Evolutionary conservation across 257 asterid genomes (phyloP).

Genomic region (Solanum appendiculatum): DNA sequence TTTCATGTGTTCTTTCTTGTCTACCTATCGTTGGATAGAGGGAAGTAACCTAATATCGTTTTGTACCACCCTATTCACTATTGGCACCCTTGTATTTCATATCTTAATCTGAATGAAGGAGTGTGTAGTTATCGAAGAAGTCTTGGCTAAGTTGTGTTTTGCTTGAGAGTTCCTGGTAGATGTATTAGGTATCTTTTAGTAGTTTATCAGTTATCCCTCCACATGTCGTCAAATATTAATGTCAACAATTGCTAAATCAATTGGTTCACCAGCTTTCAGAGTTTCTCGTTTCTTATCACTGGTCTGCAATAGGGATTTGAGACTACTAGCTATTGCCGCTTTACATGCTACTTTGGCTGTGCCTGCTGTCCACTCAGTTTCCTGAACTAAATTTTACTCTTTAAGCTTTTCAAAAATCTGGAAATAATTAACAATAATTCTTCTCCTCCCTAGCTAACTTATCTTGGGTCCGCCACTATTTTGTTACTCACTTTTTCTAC

Average conservation of each 20-base stretch:
- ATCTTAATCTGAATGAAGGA: neutral
- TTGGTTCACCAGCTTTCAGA: neutral
- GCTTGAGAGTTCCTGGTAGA: neutral
- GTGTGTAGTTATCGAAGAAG: neutral
- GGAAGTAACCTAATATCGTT: neutral
- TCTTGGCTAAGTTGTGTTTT: neutral
- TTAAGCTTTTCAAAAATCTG: neutral
- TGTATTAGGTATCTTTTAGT: neutral
- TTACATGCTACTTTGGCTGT: neutral
- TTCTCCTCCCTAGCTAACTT: neutral
- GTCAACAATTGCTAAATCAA: neutral
- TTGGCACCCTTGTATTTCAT: neutral
- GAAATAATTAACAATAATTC: neutral
- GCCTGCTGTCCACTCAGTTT: neutral
- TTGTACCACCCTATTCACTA: neutral
- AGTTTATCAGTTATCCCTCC: neutral
- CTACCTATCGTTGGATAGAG: neutral
- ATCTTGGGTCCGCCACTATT: neutral
- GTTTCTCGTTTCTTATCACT: neutral
- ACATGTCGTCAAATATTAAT: neutral
- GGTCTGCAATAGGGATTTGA: neutral
- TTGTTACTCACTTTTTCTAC: neutral
- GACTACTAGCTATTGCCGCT: neutral
- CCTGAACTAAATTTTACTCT: neutral
- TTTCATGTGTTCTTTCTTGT: neutral